Percentiles rank a stretch among this genome's conserved stretches.
These are phyloP conservation scores for Saksenaea oblongispora DNA, from an alignment of 371 early-diverging fungal genomes.

Conservation along the genomic window DNA sequence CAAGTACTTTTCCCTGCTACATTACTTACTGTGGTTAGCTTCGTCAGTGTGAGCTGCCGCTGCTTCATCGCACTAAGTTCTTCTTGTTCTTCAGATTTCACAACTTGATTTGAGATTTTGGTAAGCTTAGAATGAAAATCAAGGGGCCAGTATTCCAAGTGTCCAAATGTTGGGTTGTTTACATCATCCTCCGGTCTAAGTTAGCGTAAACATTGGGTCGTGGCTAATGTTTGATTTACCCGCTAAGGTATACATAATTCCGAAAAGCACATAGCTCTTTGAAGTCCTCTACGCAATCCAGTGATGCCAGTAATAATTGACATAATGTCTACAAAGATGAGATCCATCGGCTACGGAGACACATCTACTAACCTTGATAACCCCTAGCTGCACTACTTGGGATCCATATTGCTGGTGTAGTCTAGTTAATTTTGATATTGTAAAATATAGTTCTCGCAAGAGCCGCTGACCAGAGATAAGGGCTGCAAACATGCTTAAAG, in stretches of 20 bases:
- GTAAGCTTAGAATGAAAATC: constrained; percentile 8
- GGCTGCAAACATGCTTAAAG: constrained; percentile 10
- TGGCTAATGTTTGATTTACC: neutral
- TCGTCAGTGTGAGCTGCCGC: neutral
- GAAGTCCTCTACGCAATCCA: neutral
- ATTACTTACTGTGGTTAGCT: constrained; percentile 9
- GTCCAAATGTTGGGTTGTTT: neutral
- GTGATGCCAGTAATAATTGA: neutral
- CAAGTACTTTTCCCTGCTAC: neutral
- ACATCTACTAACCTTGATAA: neutral
- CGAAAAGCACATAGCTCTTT: neutral
- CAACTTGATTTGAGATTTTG: constrained; percentile 6
- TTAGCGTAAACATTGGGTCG: neutral
- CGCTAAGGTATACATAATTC: constrained; percentile 4
- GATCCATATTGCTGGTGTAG: neutral
- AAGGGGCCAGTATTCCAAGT: neutral
- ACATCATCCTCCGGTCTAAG: neutral
- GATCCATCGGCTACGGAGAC: neutral
- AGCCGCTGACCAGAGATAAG: constrained; percentile 18
- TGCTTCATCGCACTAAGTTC: neutral
- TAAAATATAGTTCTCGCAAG: neutral
- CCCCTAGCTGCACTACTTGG: neutral
- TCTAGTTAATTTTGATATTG: neutral
- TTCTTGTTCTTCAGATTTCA: neutral
- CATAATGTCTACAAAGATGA: neutral